phyloP scores from a whole-genome alignment of 495 filamentous ascomycete genomes.

The Aspergillus wentii region DNA sequence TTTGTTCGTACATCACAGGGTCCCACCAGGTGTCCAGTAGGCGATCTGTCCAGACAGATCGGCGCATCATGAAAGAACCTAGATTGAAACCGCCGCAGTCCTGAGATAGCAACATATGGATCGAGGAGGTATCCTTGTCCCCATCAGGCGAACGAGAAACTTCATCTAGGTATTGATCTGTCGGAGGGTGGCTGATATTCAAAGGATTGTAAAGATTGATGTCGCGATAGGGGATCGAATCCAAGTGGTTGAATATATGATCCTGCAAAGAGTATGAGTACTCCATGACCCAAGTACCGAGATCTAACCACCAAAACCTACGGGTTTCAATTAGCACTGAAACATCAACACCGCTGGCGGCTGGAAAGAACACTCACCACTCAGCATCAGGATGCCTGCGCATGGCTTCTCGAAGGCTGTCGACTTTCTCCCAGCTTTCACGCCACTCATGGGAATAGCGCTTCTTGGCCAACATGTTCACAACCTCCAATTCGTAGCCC shows the following conservation, averaged over 20 bases:
- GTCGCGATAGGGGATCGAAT: slow-evolving; percentile 79
- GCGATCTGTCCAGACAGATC: slow-evolving; percentile 85
- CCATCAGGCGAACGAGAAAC: slow-evolving; percentile 65
- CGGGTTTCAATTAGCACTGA: too few species aligned
- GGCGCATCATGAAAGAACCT: slow-evolving; percentile 86
- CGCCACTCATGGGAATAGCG: slow-evolving; percentile 98
- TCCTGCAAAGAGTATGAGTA: slow-evolving; percentile 82
- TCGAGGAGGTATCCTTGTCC: slow-evolving; percentile 65
- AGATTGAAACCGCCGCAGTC: slow-evolving; percentile 97
- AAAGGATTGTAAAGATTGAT: slow-evolving; percentile 95
- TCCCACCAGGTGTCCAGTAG: slow-evolving; percentile 98
- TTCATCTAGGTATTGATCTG: slow-evolving; percentile 68
- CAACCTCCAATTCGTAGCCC: slow-evolving; percentile 95
- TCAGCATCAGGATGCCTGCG: slow-evolving; percentile 92
- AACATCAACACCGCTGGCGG: too few species aligned
- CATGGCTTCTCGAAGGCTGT: slow-evolving; percentile 87
- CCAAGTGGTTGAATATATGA: slow-evolving; percentile 82
- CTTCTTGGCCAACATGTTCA: slow-evolving; percentile 98
- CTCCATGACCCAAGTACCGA: slow-evolving; percentile 98
- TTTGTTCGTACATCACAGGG: slow-evolving; percentile 94
- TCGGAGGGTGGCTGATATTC: slow-evolving; percentile 82
- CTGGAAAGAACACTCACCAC: slow-evolving; percentile 71
- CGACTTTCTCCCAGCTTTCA: slow-evolving; percentile 99
- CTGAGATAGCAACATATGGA: slow-evolving; percentile 86
- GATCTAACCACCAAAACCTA: slow-evolving; percentile 99